phyloP scores from a whole-genome alignment of 176 grass and related monocot species.

The Oryza brachyantha region DNA sequence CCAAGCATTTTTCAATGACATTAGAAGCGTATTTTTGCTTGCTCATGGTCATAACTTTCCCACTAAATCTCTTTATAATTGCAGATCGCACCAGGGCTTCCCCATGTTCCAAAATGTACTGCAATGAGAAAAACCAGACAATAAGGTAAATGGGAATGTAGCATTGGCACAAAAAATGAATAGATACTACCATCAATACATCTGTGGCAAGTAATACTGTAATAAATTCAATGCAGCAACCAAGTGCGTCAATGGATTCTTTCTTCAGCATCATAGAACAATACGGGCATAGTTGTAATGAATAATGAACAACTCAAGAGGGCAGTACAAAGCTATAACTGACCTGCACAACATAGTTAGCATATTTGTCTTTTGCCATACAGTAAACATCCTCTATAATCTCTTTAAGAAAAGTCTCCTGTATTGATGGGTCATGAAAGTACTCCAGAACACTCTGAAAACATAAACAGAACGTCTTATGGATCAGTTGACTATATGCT shows the following conservation, averaged over 20 bases:
- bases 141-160: not conserved
- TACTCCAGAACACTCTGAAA: not conserved
- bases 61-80: not conserved
- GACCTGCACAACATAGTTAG: slow-evolving; percentile 22
- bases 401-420: not conserved
- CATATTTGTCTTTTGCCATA: not conserved
- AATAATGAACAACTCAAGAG: not conserved
- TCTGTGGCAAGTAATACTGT: not conserved
- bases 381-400: not conserved
- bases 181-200: not conserved
- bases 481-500: not conserved
- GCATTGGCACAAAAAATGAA: not conserved
- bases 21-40: not conserved
- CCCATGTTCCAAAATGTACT: not conserved
- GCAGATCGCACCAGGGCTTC: not conserved
- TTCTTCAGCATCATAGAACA: not conserved
- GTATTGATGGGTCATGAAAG: not conserved
- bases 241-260: not conserved
- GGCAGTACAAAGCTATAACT: not conserved
- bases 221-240: not conserved
- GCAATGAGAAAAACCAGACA: not conserved
- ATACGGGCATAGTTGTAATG: not conserved
- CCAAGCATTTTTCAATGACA: slow-evolving; percentile 9
- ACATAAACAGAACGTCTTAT: not conserved
- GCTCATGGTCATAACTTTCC: not conserved